Evolutionary conservation across 495 filamentous ascomycete species (phyloP), one percentile per base, ranked within the genome.

Genomic region (Friedmanniomyces simplex): DNA sequence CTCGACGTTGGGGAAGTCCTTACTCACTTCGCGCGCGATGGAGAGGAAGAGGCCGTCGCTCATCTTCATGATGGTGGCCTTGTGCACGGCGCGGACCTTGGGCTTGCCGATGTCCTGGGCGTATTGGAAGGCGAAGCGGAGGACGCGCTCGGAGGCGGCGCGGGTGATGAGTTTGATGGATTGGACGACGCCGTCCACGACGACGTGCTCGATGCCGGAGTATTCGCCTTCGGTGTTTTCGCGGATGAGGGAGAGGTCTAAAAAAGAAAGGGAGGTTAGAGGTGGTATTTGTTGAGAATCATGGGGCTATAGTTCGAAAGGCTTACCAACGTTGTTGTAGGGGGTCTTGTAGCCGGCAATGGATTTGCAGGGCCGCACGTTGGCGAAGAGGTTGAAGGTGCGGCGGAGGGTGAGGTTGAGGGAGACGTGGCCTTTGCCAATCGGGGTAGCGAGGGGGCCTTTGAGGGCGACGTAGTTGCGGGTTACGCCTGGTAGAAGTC

Each of bases 61-160:
- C 94, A 97, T 97, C 84, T 98, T 98, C 93, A 97, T 97, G 79
- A 97, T 98, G 67, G 94, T 98, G 67, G 91, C 93, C 82, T 97
- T 97, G 82, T 97, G 91, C 52, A 97, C 93, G 39, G 86, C 91
- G 61, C 93, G 87, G 59, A 98, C 93, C 83, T 96, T 96, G 71
- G 82, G 87, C 78, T 86, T 86, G 68, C 89, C 87, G 62, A 96
- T 87, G 50, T 87, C 80, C 71, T 90, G 79, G 65, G 93, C 93
- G 68, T 97, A 89, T 73, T 97, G 91, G 84, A 98, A 98, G 58
- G 94, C 93, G 73, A 88, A 98, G 61, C 89, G 82, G 37, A 96
- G 81, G 41, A 98, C 94, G 59, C 93, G 82, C 82, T 98, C 93
- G 64, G 82, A 89, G 51, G 94, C 94, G 62, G 89, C 89, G 47